Evolutionary conservation across 2,329 filamentous ascomycete species (phyloP), one percentile per base, ranked within the genome.

Genomic region (Pseudohalonectria lignicola): DNA sequence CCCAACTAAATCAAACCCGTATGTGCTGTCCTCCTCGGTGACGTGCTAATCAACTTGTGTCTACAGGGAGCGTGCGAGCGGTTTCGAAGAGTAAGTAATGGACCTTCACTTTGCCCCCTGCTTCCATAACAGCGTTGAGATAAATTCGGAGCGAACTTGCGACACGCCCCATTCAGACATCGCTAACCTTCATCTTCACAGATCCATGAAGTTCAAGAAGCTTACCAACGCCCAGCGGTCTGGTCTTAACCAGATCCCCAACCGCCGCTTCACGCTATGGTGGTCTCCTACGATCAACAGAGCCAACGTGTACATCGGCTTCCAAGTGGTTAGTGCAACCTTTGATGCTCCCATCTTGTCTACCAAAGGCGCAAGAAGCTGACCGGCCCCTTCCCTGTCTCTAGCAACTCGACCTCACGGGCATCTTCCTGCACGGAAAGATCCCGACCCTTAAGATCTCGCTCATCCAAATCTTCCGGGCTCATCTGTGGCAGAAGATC

Each of bases 401-500:
- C n/a, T n/a, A n/a, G n/a, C 36, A 38, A 21, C 32, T 42, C 13
- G 92, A 98, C 72, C 65, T 98, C 40, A 98, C 93, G 1, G 92
- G 92, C 57, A 98, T 98, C 44, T 98, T 98, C 77, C 71, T 98
- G 55, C 93, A 98, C 67, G 92, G 92, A 51, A 98, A 98, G 64
- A 98, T 98, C 41, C 93, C 92, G 0, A 98, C 92, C 0, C 64
- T 98, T 31, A 98, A 98, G 65, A 98, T 98, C 45, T 95, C 88
- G 0, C 68, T 98, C 39, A 98, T 98, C 43, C 92, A 98, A 57
- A 98, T 98, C 51, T 98, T 98, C 84, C 82, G 92, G 57, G 92
- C 93, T 37, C 92, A 98, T 76, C 79, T 98, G 69, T 98, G 92
- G 92, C 92, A 98, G 60, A 98, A 98, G 71, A 96, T 98, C 34